Evolutionary conservation across 495 filamentous ascomycete species (phyloP).

Genomic region (Darksidea phi): DNA sequence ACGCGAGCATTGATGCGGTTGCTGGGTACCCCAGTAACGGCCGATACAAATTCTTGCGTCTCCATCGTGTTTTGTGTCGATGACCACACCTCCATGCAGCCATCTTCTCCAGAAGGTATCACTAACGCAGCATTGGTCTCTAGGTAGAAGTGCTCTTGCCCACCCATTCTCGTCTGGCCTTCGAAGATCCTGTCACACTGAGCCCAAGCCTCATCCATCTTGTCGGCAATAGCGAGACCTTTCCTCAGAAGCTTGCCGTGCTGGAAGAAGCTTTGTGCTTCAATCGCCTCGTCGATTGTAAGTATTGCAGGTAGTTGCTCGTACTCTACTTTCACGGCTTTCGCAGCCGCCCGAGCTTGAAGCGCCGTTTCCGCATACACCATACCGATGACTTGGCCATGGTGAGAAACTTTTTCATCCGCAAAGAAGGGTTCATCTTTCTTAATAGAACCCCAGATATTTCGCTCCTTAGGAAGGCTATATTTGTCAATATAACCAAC

Average conservation of each 20-base stretch:
- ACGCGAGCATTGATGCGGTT: conserved; percentile 46
- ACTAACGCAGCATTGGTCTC: conserved; percentile 46
- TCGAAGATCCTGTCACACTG: conserved; percentile 44
- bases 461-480: conserved; percentile 42
- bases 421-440: conserved; percentile 49
- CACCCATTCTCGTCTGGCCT: conserved; percentile 45
- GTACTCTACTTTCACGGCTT: conserved; percentile 43
- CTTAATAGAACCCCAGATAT: conserved; percentile 42
- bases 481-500: conserved; percentile 46
- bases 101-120: conserved; percentile 45
- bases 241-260: conserved; percentile 41
- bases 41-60: conserved; percentile 46
- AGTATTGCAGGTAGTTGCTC: conserved; percentile 45
- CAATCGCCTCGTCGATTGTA: conserved; percentile 52
- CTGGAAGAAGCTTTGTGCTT: conserved; percentile 44
- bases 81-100: conserved; percentile 46
- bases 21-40: conserved; percentile 46
- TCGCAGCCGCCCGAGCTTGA: conserved; percentile 43
- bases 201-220: conserved; percentile 40
- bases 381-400: conserved; percentile 46
- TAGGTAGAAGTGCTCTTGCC: conserved; percentile 49
- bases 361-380: conserved; percentile 46
- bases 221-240: conserved; percentile 36
- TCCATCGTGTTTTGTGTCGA: conserved; percentile 49
- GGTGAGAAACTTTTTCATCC: conserved; percentile 42